Conservation (phyloP, 2,329 filamentous ascomycete genomes). For the Epichloe bromicola region DNA sequence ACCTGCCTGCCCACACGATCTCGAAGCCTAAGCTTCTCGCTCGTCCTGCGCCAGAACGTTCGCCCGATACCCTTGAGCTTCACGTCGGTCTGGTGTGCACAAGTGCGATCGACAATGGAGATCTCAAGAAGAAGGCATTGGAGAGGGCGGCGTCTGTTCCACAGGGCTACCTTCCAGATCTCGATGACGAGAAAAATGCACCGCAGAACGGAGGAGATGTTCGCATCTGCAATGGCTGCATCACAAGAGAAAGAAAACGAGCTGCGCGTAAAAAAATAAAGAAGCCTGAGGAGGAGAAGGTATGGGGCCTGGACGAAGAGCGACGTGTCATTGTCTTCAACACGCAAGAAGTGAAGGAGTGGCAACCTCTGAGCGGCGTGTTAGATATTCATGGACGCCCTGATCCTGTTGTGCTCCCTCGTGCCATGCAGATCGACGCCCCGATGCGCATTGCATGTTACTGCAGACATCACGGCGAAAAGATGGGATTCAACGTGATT, state of each 20-base stretch:
- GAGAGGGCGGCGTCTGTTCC: constrained; percentile 32
- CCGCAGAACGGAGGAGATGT: constrained; percentile 88
- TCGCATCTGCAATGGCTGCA: constrained; percentile 82
- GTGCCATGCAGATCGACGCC: constrained; percentile 64
- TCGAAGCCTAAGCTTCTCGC: constrained; percentile 86
- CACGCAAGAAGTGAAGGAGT: constrained; percentile 74
- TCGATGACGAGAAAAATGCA: constrained; percentile 51
- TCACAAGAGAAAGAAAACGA: constrained; percentile 79
- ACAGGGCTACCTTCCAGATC: constrained; percentile 22
- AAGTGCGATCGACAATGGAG: constrained; percentile 71
- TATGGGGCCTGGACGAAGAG: constrained; percentile 70
- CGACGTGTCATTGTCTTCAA: constrained; percentile 85
- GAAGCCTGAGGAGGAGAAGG: constrained; percentile 81
- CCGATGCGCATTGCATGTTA: constrained; percentile 97
- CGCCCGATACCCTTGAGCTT: constrained; percentile 65
- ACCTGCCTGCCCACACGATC: constrained; percentile 80
- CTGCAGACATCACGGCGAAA: constrained; percentile 89
- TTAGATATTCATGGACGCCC: constrained; percentile 27
- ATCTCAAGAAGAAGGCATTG: constrained; percentile 55
- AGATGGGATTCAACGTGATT: constrained; percentile 82
- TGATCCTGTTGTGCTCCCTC: constrained; percentile 36
- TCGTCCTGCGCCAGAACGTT: constrained; percentile 52
- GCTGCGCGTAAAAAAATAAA: constrained; percentile 82
- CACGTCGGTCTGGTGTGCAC: constrained; percentile 79
- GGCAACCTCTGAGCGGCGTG: constrained; percentile 50